Evolutionary conservation across 2,329 filamentous ascomycete genomes (phyloP).

Genomic region (Curvularia hawaiiensis): DNA sequence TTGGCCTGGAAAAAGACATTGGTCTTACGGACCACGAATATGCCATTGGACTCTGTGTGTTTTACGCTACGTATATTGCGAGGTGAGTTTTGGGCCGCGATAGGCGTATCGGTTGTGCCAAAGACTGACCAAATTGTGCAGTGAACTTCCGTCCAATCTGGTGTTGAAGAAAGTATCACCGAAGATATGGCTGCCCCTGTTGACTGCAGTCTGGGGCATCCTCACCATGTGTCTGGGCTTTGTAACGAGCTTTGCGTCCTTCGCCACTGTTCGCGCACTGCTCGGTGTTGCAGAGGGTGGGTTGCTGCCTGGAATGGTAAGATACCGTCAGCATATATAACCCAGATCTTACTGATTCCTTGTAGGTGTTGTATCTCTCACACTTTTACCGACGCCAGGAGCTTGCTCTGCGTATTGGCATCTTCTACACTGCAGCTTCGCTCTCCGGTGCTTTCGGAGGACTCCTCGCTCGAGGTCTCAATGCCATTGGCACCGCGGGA

Average conservation of each 20-base stretch:
- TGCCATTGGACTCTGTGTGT: conserved; percentile 66
- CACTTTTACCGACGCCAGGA: conserved; percentile 65
- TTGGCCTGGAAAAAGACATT: conserved; percentile 62
- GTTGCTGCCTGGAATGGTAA: conserved; percentile 67
- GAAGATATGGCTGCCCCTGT: conserved; percentile 63
- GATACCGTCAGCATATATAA: conserved; percentile 13
- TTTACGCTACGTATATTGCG: conserved; percentile 68
- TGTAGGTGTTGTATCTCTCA: conserved; percentile 62
- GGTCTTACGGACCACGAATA: conserved; percentile 66
- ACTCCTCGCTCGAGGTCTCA: conserved; percentile 65
- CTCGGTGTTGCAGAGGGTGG: conserved; percentile 69
- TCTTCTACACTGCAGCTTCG: conserved; percentile 71
- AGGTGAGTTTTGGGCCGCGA: conserved; percentile 48
- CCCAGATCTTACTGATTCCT: background rate
- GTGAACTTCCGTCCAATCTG: conserved; percentile 68
- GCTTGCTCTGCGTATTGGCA: conserved; percentile 66
- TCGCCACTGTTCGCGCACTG: conserved; percentile 65
- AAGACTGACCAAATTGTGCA: conserved; percentile 30
- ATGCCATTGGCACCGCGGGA: conserved; percentile 62
- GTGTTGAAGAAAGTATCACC: conserved; percentile 67
- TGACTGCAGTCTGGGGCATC: conserved; percentile 64
- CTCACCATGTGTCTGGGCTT: conserved; percentile 64
- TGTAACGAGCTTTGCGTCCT: conserved; percentile 59
- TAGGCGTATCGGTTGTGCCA: background rate
- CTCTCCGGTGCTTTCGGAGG: conserved; percentile 69